Percentiles rank a stretch among this genome's conserved stretches.
Conservation (phyloP, 495 filamentous ascomycete genomes). For the Podospora fimiseda region DNA sequence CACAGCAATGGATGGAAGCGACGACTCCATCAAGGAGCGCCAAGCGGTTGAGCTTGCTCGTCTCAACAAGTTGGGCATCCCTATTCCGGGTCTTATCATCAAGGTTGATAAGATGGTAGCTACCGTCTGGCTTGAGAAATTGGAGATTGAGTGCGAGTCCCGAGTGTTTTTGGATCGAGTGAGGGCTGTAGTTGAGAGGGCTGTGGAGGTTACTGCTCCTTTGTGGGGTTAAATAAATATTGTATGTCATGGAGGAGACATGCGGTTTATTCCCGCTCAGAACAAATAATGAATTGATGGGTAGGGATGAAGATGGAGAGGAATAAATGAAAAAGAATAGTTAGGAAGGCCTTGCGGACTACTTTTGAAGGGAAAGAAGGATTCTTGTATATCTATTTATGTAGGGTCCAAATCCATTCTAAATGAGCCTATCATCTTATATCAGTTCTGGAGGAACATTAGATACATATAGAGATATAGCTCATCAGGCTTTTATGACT, state of each 20-base stretch:
- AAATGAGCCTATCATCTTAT: no score
- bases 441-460: no score
- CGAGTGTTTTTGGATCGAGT: slow-evolving; percentile 71
- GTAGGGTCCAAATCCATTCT: no score
- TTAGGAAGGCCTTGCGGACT: no score
- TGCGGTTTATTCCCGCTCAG: no score
- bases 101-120: slow-evolving; percentile 82
- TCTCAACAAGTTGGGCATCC: slow-evolving; percentile 73
- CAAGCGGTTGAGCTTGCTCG: slow-evolving; percentile 53
- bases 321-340: no score
- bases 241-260: background rate
- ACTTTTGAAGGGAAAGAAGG: no score
- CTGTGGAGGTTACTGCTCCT: slow-evolving; percentile 82
- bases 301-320: no score
- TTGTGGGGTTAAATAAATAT: slow-evolving; percentile 44
- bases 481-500: no score
- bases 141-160: slow-evolving; percentile 81
- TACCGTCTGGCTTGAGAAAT: slow-evolving; percentile 80
- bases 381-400: no score
- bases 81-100: slow-evolving; percentile 82
- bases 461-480: no score
- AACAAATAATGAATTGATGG: no score
- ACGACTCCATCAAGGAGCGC: slow-evolving; percentile 36
- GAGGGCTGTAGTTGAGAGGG: slow-evolving; percentile 80
- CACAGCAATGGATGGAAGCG: slow-evolving; percentile 4